These are phyloP conservation scores for Patellaria atrata DNA, from an alignment of 495 filamentous ascomycete species.

Conservation along the genomic window DNA sequence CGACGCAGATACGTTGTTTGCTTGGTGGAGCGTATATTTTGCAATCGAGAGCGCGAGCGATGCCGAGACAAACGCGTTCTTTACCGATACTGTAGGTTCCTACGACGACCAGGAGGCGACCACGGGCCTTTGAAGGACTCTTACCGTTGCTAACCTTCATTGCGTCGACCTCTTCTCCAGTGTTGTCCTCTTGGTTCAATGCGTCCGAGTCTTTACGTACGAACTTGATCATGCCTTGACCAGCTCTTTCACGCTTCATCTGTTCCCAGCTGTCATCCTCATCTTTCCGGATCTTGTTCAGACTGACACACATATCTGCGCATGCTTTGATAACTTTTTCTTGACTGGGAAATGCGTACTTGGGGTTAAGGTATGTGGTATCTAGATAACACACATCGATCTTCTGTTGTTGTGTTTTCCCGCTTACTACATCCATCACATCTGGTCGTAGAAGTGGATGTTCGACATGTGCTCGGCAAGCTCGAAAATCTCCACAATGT, in stretches of 20 bases:
- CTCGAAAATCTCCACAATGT: slow-evolving; percentile 93
- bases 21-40: slow-evolving; percentile 79
- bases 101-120: slow-evolving; percentile 75
- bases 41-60: slow-evolving; percentile 69
- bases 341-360: slow-evolving; percentile 88
- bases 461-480: slow-evolving; percentile 68
- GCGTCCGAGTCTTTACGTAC: slow-evolving; percentile 30
- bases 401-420: slow-evolving; percentile 61
- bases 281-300: slow-evolving; percentile 43
- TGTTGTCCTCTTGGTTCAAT: slow-evolving; percentile 18
- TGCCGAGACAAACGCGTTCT: slow-evolving; percentile 85
- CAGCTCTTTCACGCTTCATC: slow-evolving; percentile 34
- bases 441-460: slow-evolving; percentile 73
- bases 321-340: slow-evolving; percentile 75
- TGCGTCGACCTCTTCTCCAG: slow-evolving; percentile 22
- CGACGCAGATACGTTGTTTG: slow-evolving; percentile 71
- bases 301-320: slow-evolving; percentile 67
- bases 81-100: slow-evolving; percentile 98
- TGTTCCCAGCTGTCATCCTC: slow-evolving; percentile 37
- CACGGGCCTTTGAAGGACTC: slow-evolving; percentile 23
- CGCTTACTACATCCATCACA: slow-evolving; percentile 47
- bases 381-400: slow-evolving; percentile 94
- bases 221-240: slow-evolving; percentile 50
- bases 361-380: slow-evolving; percentile 91
- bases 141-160: slow-evolving; percentile 15